Evolutionary conservation across 23 red algal genomes (phyloP), one percentile per base, ranked within the genome.

Genomic region (Gracilariopsis chorda): DNA sequence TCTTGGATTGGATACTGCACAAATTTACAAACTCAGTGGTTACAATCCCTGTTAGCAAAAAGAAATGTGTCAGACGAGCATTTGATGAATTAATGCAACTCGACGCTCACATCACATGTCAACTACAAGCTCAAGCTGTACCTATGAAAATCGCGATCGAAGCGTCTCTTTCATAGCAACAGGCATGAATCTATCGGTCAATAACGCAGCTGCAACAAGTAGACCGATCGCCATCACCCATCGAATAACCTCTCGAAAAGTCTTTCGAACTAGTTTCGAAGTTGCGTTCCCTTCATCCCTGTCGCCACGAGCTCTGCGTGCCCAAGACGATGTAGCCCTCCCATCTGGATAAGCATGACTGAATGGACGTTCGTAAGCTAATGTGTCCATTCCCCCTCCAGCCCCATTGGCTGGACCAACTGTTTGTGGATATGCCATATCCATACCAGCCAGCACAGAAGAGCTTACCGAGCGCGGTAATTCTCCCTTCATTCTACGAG

Each of bases 111-210:
- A n/a, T n/a, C n/a, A n/a, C n/a, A n/a, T n/a, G n/a, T n/a, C n/a
- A n/a, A n/a, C n/a, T n/a, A n/a, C n/a, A n/a, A n/a, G n/a, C n/a
- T n/a, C n/a, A n/a, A n/a, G n/a, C n/a, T n/a, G n/a, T n/a, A n/a
- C 28, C 81, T 86, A 86, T 61, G 60, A 71, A 86, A 86, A 86
- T 34, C 33, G 44, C 14, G 63, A 71, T 70, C 57, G 46, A 36
- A 86, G 81, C 30, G 57, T 61, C 41, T 86, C 29, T 48, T 86
- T 86, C 81, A 53, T 61, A 49, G 81, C 67, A 2, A 55, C 46
- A 42, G 81, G 81, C 81, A 86, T 86, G 10, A 86, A 40, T 48
- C 63, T 34, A 51, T 86, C 62, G 12, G 81, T 86, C 60, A 86
- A 35, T 35, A 86, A 19, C 6, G 81, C 81, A 69, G 81, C 81